These are phyloP conservation scores for Aspergillus cavernicola DNA, from an alignment of 495 filamentous ascomycete species.

Conservation along the genomic window DNA sequence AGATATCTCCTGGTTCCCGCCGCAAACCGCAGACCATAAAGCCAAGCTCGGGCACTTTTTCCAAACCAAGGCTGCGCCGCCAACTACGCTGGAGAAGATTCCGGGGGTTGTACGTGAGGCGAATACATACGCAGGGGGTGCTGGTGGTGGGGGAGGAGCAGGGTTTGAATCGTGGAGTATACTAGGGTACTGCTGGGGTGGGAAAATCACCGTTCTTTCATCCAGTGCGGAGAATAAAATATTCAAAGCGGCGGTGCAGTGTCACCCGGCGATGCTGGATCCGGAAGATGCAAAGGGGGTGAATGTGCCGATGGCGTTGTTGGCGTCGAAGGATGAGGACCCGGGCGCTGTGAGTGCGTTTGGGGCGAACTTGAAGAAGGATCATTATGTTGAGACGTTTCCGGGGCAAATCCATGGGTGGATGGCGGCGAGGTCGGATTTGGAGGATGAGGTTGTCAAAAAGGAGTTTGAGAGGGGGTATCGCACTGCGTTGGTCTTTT, in stretches of 20 bases:
- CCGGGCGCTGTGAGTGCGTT: constrained; percentile 67
- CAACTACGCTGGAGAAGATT: constrained; percentile 59
- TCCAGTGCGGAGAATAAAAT: constrained; percentile 49
- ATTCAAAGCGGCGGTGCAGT: constrained; percentile 67
- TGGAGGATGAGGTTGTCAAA: constrained; percentile 63
- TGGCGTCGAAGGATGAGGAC: constrained; percentile 67
- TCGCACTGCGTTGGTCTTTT: constrained; percentile 67
- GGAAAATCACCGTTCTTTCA: constrained; percentile 69
- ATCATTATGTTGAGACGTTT: constrained; percentile 77
- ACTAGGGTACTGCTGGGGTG: constrained; percentile 95
- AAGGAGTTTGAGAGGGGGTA: constrained; percentile 80
- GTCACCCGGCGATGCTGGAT: constrained; percentile 88
- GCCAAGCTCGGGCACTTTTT: constrained; percentile 76
- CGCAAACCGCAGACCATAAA: constrained; percentile 76
- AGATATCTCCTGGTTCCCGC: constrained; percentile 59
- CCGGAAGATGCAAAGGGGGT: constrained; percentile 63
- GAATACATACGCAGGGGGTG: constrained; percentile 48
- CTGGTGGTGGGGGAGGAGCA: too few species aligned
- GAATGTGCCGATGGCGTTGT: constrained; percentile 59
- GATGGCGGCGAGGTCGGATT: constrained; percentile 77
- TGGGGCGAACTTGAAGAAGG: constrained; percentile 56
- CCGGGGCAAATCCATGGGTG: constrained; percentile 81
- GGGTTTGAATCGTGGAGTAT: too few species aligned
- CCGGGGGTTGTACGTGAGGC: constrained; percentile 56
- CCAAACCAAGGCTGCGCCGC: constrained; percentile 60